Evolutionary conservation across 2,329 filamentous ascomycete species (phyloP), one percentile per base, ranked within the genome.

Genomic region (Alternaria rosae): DNA sequence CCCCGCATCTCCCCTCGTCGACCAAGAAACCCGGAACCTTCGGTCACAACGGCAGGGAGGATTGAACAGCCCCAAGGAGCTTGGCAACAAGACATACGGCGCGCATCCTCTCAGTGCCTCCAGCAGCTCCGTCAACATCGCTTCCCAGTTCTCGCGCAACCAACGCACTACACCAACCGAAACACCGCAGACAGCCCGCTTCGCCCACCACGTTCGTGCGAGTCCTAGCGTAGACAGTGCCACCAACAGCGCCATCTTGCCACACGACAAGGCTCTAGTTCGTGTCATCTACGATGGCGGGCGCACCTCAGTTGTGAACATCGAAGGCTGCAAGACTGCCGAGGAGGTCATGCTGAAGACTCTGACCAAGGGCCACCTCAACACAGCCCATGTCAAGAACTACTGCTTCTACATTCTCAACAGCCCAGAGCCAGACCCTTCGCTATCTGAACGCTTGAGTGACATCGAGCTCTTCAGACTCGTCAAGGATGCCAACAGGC

Each of bases 381-480:
- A 93, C 21, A 93, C 97, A 75, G 92, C 94, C 65, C 93, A 97
- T 73, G 92, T 95, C 77, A 89, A 93, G 72, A 97, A 96, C 75
- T 98, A 97, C 81, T 97, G 94, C 82, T 98, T 99, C 82, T 98
- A 95, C 84, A 91, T 97, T 1, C 85, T 98, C 61, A 90, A 92
- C 68, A 94, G 94, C 53, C 84, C 93, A 41, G 93, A 97, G 50
- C 90, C 94, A 2, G 91, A 95, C 69, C 91, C 93, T 28, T 87
- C 86, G 52, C 89, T 93, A 74, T 96, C 92, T 77, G 89, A 93
- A 62, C 89, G 92, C 52, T 85, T 98, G 41, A 90, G 90, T 32
- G 95, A 99, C 73, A 90, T 89, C 5, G 95, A 99, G 77, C 83
- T 99, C 11, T 92, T 95, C 86, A 89, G 92, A 63, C 92, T 98